Percentiles rank a stretch among this genome's conserved stretches.
phyloP scores from a whole-genome alignment of 495 filamentous ascomycete genomes.

The Penicillium nucicola region DNA sequence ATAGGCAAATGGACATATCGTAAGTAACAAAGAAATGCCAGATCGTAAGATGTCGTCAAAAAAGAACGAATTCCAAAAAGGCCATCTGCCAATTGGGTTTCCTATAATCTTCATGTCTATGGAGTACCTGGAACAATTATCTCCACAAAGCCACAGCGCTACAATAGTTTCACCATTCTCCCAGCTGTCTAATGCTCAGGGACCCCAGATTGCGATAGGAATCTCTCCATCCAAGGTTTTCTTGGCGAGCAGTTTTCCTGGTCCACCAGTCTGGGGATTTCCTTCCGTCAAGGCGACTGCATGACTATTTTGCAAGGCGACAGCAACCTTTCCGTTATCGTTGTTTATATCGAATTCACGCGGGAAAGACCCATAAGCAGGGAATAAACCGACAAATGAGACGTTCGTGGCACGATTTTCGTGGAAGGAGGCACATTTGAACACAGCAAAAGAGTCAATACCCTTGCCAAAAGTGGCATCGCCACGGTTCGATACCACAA shows the following conservation, averaged over 20 bases:
- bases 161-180: no score
- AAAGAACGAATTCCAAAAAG: no score
- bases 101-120: no score
- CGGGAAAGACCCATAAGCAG: slow-evolving; percentile 35
- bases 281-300: slow-evolving; percentile 9
- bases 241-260: slow-evolving; percentile 11
- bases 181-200: neutral
- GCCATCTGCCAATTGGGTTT: no score
- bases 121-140: no score
- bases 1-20: no score
- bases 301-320: slow-evolving; percentile 22
- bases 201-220: slow-evolving; percentile 11
- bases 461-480: slow-evolving; percentile 43
- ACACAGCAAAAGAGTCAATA: slow-evolving; percentile 45
- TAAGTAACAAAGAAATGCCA: no score
- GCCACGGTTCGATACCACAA: slow-evolving; percentile 56
- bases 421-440: slow-evolving; percentile 12
- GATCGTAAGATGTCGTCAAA: no score
- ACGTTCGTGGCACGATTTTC: slow-evolving; percentile 22
- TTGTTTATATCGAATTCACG: slow-evolving; percentile 34
- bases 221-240: slow-evolving; percentile 13
- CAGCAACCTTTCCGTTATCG: slow-evolving; percentile 27
- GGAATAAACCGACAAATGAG: slow-evolving; percentile 28
- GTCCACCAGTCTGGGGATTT: slow-evolving; percentile 6
- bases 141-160: no score